phyloP scores from a whole-genome alignment of 2,329 filamentous ascomycete genomes.

The Nemania sp. region DNA sequence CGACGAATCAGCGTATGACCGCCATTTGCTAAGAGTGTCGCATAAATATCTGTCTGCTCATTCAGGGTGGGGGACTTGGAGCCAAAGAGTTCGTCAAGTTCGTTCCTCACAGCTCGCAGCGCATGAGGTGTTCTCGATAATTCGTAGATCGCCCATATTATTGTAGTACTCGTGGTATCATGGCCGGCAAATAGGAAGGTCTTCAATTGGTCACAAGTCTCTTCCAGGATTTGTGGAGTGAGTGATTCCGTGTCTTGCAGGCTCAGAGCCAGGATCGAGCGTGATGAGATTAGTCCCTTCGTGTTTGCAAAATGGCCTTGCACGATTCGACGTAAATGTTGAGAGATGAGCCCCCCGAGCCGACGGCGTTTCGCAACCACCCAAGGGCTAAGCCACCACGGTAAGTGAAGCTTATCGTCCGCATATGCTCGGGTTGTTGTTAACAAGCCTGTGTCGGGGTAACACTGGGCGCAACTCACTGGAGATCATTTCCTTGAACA shows the following conservation, averaged over 20 bases:
- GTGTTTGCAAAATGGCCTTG: not conserved
- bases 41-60: no score
- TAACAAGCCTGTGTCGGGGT: not conserved
- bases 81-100: slow-evolving; percentile 46
- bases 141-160: slow-evolving; percentile 46
- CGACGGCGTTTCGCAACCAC: not conserved
- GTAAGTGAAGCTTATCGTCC: not conserved
- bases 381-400: not conserved
- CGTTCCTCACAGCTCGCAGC: slow-evolving; percentile 38
- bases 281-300: not conserved
- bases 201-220: slow-evolving; percentile 45
- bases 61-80: slow-evolving; percentile 35
- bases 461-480: not conserved
- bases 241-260: not conserved
- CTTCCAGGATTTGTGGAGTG: slow-evolving; percentile 33
- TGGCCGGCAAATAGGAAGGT: slow-evolving; percentile 49
- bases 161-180: slow-evolving; percentile 46
- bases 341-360: no score
- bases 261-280: not conserved
- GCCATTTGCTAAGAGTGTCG: slow-evolving; percentile 33
- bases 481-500: no score
- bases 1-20: slow-evolving; percentile 40
- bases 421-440: not conserved
- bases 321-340: no score
- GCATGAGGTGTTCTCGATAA: slow-evolving; percentile 41